Base-by-base conservation (phyloP, 805 yeast genomes). In the Ogataea glucozyma region DNA sequence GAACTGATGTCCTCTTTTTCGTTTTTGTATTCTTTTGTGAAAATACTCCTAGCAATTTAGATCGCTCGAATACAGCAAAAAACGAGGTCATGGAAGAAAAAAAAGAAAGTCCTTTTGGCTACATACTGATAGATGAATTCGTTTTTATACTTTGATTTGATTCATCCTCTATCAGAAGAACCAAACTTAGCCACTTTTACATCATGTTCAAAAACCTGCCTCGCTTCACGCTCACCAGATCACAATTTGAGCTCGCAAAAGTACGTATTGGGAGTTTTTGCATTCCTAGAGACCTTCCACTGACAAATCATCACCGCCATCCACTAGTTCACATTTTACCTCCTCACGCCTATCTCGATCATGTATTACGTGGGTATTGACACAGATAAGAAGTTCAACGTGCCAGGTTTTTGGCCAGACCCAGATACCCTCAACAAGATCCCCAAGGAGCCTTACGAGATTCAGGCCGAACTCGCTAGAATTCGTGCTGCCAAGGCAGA, bases 371-470 rank as follows among this genome's bases (percentile, higher is more conserved):
- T 88, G 33, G 97, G 98, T 60, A 76, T 85, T 29, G 90, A 90
- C 56, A 85, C 97, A 1, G 96, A 90, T 63, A 78, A 73, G 55
- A 90, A 88, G 69, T 81, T 90, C 63, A 87, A 88, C 59, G 82
- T 89, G 36, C 95, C 95, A 7, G 96, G 96, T 16, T 90, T 88
- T 66, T 89, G 96, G 96, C 98, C 98, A 3, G 97, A 89, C 62
- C 97, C 97, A 31, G 85, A 85, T 31, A 85, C 97, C 2, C 73
- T 88, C 53, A 89, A 90, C 61, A 84, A 87, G 66, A 83, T 90
- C 26, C 98, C 98, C 3, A 90, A 89, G 58, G 97, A 90, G 58
- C 89, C 89, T 2, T 86, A 84, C 56, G 97, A 90, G 60, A 88
- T 90, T 46, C 84, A 87, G 61, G 91, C 93, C 1, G 98, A 90